Percentiles rank a stretch among this genome's conserved stretches.
phyloP scores from a whole-genome alignment of 805 yeast genomes.

The Ogataea nonfermentans region DNA sequence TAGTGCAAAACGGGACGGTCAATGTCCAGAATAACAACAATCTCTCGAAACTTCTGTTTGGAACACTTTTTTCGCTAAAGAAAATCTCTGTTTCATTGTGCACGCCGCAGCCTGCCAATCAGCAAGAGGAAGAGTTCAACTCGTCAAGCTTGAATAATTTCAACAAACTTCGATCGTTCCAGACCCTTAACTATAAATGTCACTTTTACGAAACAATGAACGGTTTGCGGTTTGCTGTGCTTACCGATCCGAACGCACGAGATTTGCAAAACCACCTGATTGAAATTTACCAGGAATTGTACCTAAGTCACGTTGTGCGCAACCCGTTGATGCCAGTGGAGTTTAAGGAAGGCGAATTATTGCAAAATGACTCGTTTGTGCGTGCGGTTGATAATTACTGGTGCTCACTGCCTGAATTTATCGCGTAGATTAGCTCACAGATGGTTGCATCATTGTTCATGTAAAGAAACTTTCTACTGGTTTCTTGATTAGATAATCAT shows the following conservation, averaged over 20 bases:
- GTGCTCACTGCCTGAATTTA: conserved; percentile 28
- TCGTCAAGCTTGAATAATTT: conserved; percentile 32
- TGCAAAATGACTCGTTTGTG: conserved; percentile 56
- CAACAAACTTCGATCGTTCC: conserved; percentile 39
- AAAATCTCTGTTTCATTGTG: conserved; percentile 53
- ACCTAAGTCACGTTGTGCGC: conserved; percentile 57
- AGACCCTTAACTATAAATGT: conserved; percentile 75
- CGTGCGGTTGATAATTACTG: conserved; percentile 51
- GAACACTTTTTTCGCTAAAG: conserved; percentile 75
- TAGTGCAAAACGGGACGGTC: conserved; percentile 34
- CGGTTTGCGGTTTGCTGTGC: conserved; percentile 69
- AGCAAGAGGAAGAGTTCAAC: conserved; percentile 9
- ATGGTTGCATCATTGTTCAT: conserved; percentile 1
- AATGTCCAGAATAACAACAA: conserved; percentile 64
- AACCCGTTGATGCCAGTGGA: conserved; percentile 63
- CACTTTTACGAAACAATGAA: conserved; percentile 81
- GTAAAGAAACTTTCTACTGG: neutral
- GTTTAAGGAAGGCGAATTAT: conserved; percentile 48
- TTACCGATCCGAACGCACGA: conserved; percentile 63
- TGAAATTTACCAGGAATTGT: conserved; percentile 58
- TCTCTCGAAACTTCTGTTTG: conserved; percentile 78
- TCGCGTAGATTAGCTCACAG: conserved; percentile 1
- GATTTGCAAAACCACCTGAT: conserved; percentile 53
- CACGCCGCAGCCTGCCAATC: conserved; percentile 4
- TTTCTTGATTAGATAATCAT: neutral